A percentile compares a stretch with the other conserved stretches of the same genome.
phyloP scores from a whole-genome alignment of 169 alveolate genomes.

The Plasmodium gallinaceum region DNA sequence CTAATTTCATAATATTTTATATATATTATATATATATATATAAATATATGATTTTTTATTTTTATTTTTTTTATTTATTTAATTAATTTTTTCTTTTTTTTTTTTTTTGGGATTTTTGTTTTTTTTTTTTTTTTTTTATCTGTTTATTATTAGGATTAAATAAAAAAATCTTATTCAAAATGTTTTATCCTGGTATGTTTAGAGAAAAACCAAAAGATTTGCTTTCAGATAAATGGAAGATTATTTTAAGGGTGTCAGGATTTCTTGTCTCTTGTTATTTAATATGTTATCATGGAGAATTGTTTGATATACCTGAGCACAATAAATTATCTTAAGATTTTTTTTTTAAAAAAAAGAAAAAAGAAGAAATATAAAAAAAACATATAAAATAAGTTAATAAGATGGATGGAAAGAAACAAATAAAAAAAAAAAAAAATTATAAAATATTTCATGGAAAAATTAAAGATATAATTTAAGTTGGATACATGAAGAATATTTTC shows the following conservation, averaged over 20 bases:
- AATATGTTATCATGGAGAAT: constrained; percentile 85
- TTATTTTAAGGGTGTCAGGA: constrained; percentile 81
- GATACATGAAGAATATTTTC: too few species aligned
- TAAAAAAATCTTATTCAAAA: constrained; percentile 31
- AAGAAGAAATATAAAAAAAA: background rate
- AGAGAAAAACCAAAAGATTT: constrained; percentile 81
- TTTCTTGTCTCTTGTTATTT: constrained; percentile 81
- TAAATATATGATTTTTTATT: background rate
- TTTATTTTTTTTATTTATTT: too few species aligned
- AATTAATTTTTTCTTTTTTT: background rate
- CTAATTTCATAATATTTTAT: too few species aligned
- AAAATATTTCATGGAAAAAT: background rate
- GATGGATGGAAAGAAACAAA: background rate
- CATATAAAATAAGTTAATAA: too few species aligned
- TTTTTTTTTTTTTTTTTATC: background rate
- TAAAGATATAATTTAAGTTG: too few species aligned
- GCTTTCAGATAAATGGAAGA: constrained; percentile 79
- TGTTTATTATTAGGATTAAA: too few species aligned
- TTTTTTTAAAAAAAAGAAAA: background rate
- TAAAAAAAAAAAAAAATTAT: too few species aligned
- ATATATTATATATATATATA: background rate
- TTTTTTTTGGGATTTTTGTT: background rate
- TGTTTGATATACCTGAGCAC: constrained; percentile 87
- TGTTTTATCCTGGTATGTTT: constrained; percentile 88
- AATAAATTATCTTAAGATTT: constrained; percentile 74